phyloP scores from a whole-genome alignment of 164 flowering plant species.

The Umbilicus rupestris region DNA sequence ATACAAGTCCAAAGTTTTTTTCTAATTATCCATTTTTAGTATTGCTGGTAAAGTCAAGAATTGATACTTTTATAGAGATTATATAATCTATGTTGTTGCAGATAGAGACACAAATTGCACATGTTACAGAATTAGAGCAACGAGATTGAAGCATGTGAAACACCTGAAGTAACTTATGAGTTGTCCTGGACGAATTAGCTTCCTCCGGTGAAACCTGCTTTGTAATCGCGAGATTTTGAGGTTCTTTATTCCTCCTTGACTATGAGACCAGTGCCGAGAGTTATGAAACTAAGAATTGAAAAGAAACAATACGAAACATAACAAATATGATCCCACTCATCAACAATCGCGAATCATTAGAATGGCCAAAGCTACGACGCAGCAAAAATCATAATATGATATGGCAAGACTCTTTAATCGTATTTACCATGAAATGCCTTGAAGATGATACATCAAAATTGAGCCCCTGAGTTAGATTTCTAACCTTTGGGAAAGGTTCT shows the following conservation, averaged over 20 bases:
- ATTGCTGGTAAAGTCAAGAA: too few relatives aligned
- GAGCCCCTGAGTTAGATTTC: neutral
- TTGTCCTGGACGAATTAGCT: slow-evolving; percentile 42
- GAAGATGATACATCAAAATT: neutral
- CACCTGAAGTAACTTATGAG: slow-evolving; percentile 86
- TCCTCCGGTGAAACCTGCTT: slow-evolving; percentile 21
- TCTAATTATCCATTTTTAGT: neutral
- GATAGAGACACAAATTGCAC: neutral
- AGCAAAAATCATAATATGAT: too few relatives aligned
- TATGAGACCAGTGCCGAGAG: slow-evolving; percentile 12
- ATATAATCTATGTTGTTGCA: neutral
- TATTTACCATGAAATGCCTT: too few relatives aligned
- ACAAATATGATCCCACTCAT: neutral
- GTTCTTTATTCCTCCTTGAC: slow-evolving; percentile 46
- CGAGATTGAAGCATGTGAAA: slow-evolving; percentile 42
- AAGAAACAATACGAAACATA: neutral
- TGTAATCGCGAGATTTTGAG: slow-evolving; percentile 22
- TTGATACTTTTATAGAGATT: neutral
- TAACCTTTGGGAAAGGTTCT: slow-evolving; percentile 41
- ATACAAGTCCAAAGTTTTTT: neutral
- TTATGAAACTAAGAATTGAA: neutral
- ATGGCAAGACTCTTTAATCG: too few relatives aligned
- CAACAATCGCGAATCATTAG: neutral
- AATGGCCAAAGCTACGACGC: neutral
- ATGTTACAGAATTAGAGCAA: neutral